Evolutionary conservation across 306 rosid genomes (phyloP).

Genomic region (Acmispon strigosus): DNA sequence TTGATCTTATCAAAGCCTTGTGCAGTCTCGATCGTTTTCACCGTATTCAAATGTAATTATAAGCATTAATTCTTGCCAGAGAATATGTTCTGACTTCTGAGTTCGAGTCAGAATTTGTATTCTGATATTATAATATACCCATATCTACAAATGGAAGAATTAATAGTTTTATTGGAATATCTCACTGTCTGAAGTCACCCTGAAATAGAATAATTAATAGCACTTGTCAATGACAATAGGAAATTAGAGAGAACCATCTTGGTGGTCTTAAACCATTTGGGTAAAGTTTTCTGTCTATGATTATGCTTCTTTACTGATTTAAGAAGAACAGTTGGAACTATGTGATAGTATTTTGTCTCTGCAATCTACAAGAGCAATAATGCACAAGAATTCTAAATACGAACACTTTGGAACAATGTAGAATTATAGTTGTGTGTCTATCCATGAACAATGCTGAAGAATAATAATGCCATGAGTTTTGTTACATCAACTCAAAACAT

Average conservation of each 20-base stretch:
- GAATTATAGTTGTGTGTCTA: too few relatives aligned
- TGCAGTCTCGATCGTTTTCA: neutral
- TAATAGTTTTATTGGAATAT: neutral
- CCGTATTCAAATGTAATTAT: neutral
- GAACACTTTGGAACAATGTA: too few relatives aligned
- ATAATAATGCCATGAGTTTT: too few relatives aligned
- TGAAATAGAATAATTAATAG: neutral
- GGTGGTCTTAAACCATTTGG: neutral
- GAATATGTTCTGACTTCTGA: neutral
- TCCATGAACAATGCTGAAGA: too few relatives aligned
- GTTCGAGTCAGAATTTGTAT: neutral
- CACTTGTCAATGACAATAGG: neutral
- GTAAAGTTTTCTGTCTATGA: neutral
- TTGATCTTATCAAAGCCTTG: neutral
- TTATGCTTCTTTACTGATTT: too few relatives aligned
- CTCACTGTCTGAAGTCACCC: neutral
- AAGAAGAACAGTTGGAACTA: too few relatives aligned
- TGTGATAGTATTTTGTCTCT: too few relatives aligned
- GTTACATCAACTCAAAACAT: too few relatives aligned
- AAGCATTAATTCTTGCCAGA: neutral
- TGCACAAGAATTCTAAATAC: too few relatives aligned
- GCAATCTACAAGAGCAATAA: too few relatives aligned
- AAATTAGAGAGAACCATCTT: neutral
- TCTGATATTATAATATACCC: neutral
- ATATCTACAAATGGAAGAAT: too few relatives aligned